Evolutionary conservation across 306 rosid species (phyloP).

Genomic region (Prosopis cineraria): DNA sequence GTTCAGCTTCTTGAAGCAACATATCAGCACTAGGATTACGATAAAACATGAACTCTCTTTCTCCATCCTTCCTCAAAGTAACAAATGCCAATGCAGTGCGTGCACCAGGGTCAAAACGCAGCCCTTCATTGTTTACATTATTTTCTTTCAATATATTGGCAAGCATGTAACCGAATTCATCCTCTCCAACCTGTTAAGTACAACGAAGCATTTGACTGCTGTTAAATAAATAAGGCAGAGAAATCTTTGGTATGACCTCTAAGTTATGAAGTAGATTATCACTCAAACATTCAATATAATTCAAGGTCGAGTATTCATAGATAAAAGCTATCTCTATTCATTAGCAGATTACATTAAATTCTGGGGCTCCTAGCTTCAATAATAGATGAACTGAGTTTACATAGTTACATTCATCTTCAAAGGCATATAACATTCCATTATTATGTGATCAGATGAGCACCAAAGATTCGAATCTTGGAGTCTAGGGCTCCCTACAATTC

Average conservation of each 20-base stretch:
- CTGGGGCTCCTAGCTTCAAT: background rate
- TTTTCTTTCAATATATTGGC: slow-evolving; percentile 83
- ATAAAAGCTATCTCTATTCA: background rate
- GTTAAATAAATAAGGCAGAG: slow-evolving; percentile 15
- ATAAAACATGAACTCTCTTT: slow-evolving; percentile 98
- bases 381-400: background rate
- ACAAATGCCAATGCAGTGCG: slow-evolving; percentile 98
- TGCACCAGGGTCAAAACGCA: slow-evolving; percentile 92
- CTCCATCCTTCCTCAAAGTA: slow-evolving; percentile 84
- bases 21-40: slow-evolving; percentile 99
- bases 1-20: slow-evolving; percentile 85
- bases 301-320: background rate
- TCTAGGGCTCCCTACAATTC: background rate
- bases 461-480: background rate
- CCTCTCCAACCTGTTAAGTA: slow-evolving; percentile 83
- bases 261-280: background rate
- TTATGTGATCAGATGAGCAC: background rate
- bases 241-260: slow-evolving; percentile 21
- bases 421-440: background rate
- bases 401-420: background rate
- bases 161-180: slow-evolving; percentile 99
- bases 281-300: background rate
- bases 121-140: slow-evolving; percentile 80
- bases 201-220: slow-evolving; percentile 16
- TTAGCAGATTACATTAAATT: background rate